Conservation (phyloP, 2,329 filamentous ascomycete species). For the Aspergillus pseudoterreus region DNA sequence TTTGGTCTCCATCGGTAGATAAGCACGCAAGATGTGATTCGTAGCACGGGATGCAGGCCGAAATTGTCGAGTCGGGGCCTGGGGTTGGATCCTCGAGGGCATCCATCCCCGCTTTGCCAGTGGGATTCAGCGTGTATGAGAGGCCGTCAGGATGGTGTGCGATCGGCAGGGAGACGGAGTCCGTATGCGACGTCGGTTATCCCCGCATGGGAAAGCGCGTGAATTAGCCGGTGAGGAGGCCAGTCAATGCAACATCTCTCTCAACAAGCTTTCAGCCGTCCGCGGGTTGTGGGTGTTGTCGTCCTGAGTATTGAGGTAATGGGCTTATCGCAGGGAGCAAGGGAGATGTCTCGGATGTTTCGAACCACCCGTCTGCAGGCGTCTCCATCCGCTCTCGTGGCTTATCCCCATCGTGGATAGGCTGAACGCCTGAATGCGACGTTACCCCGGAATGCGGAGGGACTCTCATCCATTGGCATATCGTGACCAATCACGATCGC, state of each 20-base stretch:
- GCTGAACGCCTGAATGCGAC: constrained; percentile 1
- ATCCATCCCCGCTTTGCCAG: too few relatives aligned
- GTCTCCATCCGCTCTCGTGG: neutral
- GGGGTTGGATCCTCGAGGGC: too few relatives aligned
- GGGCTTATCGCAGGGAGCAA: too few relatives aligned
- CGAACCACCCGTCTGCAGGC: neutral
- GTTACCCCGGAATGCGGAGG: constrained; percentile 13
- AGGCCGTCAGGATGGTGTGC: neutral
- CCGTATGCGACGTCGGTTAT: constrained; percentile 10
- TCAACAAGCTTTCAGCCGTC: too few relatives aligned
- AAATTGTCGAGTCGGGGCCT: neutral
- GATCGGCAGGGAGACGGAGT: neutral
- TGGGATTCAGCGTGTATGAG: neutral
- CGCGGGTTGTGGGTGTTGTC: too few relatives aligned
- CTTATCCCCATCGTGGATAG: neutral
- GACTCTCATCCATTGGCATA: neutral
- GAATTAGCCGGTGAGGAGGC: too few relatives aligned
- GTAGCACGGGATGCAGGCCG: constrained; percentile 5
- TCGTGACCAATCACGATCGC: neutral
- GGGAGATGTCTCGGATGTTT: neutral
- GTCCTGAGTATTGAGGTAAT: too few relatives aligned
- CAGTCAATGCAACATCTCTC: too few relatives aligned
- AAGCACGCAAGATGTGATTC: constrained; percentile 15
- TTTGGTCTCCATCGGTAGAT: constrained; percentile 10
- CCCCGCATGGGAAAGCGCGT: constrained; percentile 5